phyloP scores from a whole-genome alignment of 2,329 filamentous ascomycete species.

The Myriosclerotinia scirpicola region DNA sequence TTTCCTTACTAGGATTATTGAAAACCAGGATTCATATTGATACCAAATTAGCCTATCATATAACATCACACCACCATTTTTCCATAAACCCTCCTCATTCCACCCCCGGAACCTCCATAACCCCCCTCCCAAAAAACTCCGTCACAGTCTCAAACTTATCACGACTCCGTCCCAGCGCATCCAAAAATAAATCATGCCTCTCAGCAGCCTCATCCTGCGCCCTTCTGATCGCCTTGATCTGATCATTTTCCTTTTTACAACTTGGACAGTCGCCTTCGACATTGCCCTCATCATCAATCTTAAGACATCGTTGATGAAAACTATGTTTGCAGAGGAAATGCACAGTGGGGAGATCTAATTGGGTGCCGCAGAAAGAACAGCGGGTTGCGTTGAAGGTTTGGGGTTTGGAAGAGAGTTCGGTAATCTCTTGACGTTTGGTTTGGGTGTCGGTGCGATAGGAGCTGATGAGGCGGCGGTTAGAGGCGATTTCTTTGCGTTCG shows the following conservation, averaged over 20 bases:
- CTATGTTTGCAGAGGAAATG: conserved; percentile 97
- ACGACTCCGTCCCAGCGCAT: conserved; percentile 72
- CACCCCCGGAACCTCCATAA: conserved; percentile 61
- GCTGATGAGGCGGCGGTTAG: conserved; percentile 76
- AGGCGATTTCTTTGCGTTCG: conserved; percentile 79
- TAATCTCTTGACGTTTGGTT: conserved; percentile 74
- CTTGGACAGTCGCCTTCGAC: conserved; percentile 78
- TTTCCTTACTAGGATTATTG: background rate
- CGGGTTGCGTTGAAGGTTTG: conserved; percentile 87
- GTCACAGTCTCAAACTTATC: conserved; percentile 89
- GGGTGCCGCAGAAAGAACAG: conserved; percentile 73
- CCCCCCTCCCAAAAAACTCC: conserved; percentile 91
- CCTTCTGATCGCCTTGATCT: conserved; percentile 80
- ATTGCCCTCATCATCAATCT: conserved; percentile 49
- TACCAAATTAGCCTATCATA: conserved; percentile 2
- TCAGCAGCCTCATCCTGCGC: conserved; percentile 84
- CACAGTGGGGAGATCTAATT: conserved; percentile 82
- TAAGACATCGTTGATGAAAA: conserved; percentile 87
- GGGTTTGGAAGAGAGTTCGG: conserved; percentile 74
- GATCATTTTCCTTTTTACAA: conserved; percentile 80
- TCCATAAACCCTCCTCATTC: background rate
- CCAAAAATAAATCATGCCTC: conserved; percentile 84
- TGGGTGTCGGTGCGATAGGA: conserved; percentile 84
- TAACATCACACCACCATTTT: no score
- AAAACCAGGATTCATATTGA: background rate